phyloP scores from a whole-genome alignment of 2,329 filamentous ascomycete species.

The Tolypocladium guangdongense region DNA sequence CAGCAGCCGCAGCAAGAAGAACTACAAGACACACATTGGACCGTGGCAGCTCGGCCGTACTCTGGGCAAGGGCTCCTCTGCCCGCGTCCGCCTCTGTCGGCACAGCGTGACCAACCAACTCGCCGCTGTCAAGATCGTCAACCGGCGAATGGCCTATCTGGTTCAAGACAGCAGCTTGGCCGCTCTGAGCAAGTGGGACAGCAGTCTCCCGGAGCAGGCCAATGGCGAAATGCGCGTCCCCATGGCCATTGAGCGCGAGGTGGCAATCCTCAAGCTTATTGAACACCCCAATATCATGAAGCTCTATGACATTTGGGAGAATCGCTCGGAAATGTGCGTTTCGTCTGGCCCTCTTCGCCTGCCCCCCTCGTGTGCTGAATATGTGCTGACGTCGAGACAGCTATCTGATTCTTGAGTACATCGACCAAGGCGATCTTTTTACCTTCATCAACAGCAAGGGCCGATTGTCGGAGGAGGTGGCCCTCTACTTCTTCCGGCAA shows the following conservation, averaged over 20 bases:
- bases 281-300: conserved; percentile 92
- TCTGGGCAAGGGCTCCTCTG: conserved; percentile 81
- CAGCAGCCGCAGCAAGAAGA: conserved; percentile 28
- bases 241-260: conserved; percentile 83
- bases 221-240: conserved; percentile 64
- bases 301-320: conserved; percentile 96
- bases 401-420: conserved; percentile 89
- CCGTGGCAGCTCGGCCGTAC: conserved; percentile 90
- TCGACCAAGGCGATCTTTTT: conserved; percentile 71
- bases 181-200: conserved; percentile 65
- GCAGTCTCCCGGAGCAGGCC: conserved; percentile 40
- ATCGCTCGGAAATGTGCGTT: conserved; percentile 80
- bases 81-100: conserved; percentile 74
- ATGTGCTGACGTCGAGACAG: conserved; percentile 33
- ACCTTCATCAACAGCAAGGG: conserved; percentile 69
- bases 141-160: conserved; percentile 67
- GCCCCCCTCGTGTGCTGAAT: not conserved
- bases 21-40: conserved; percentile 66
- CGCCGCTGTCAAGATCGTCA: conserved; percentile 92
- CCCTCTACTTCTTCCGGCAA: conserved; percentile 80
- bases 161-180: conserved; percentile 79
- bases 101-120: conserved; percentile 69
- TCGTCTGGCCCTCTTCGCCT: not conserved
- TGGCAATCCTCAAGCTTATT: conserved; percentile 93
- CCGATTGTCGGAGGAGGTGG: conserved; percentile 66